Conservation (phyloP, 306 rosid genomes). For the Vigna reflexopilosa region DNA sequence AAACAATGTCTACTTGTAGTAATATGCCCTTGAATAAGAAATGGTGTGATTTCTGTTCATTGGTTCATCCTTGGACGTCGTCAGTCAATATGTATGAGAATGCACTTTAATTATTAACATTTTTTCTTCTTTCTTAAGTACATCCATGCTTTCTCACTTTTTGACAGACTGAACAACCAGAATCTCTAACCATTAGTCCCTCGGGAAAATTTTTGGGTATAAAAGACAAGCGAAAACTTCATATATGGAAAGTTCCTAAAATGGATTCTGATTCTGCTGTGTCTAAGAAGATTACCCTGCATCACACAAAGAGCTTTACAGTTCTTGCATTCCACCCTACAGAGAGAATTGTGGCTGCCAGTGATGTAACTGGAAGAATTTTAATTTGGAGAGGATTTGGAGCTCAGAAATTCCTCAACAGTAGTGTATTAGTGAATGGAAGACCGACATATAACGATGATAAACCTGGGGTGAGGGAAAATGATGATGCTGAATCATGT, state of each 20-base stretch:
- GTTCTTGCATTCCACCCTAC: constrained; percentile 83
- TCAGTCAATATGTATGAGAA: background rate
- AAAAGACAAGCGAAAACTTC: constrained; percentile 70
- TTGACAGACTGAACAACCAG: constrained; percentile 75
- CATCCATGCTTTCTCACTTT: constrained; percentile 38
- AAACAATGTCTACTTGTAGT: background rate
- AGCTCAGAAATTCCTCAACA: constrained; percentile 47
- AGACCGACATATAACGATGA: constrained; percentile 53
- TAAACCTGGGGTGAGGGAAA: constrained; percentile 78
- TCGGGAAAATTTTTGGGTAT: constrained; percentile 78
- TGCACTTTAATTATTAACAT: constrained; percentile 10
- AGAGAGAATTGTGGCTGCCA: constrained; percentile 84
- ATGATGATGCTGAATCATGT: constrained; percentile 89
- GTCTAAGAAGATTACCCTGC: constrained; percentile 71
- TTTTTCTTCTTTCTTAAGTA: constrained; percentile 36
- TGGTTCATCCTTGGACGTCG: constrained; percentile 4
- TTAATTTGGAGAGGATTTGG: constrained; percentile 87
- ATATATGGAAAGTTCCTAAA: constrained; percentile 72
- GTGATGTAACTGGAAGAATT: constrained; percentile 89
- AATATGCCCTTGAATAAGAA: background rate
- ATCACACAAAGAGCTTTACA: constrained; percentile 72
- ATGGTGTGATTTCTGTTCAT: constrained; percentile 13
- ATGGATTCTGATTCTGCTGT: constrained; percentile 53
- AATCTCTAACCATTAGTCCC: constrained; percentile 65
- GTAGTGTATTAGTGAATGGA: constrained; percentile 41